Conservation (phyloP, 1,284 basidiomycete species). For the Coriolopsis trogii region DNA sequence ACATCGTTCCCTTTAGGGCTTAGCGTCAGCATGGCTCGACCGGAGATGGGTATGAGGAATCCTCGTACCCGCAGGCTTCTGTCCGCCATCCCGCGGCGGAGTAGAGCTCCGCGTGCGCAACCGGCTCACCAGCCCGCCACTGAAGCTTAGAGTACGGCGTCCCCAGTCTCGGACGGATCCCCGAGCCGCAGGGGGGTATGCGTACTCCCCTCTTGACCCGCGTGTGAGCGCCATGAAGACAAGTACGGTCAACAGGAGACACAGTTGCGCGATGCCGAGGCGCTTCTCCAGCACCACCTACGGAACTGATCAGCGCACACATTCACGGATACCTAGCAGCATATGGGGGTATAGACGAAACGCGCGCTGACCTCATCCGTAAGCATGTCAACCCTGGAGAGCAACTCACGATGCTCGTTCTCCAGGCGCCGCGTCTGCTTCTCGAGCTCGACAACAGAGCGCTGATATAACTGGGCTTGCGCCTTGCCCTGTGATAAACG, state of each 20-base stretch:
- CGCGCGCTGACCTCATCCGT: conserved; percentile 65
- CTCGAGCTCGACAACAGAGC: conserved; percentile 72
- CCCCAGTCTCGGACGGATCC: conserved; percentile 55
- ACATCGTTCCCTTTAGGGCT: conserved; percentile 17
- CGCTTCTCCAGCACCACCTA: conserved; percentile 85
- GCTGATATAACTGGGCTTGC: conserved; percentile 67
- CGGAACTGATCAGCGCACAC: neutral
- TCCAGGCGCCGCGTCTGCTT: conserved; percentile 69
- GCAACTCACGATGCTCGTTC: conserved; percentile 67
- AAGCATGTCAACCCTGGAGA: conserved; percentile 69
- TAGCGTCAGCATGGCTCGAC: neutral
- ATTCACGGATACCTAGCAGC: neutral
- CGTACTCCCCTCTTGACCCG: conserved; percentile 60
- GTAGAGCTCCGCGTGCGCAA: conserved; percentile 43
- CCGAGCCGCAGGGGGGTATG: conserved; percentile 23
- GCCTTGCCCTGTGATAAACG: conserved; percentile 54
- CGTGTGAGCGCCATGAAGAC: conserved; percentile 86
- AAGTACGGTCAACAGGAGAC: conserved; percentile 76
- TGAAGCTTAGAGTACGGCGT: conserved; percentile 55
- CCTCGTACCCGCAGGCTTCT: conserved; percentile 14
- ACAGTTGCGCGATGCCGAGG: conserved; percentile 81
- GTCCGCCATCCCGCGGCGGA: conserved; percentile 13
- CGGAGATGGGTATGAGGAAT: neutral
- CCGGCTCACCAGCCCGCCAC: conserved; percentile 52
- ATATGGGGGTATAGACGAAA: no score